Base-by-base conservation (phyloP, 768 basidiomycete species). In the Coprinopsis cinerea region DNA sequence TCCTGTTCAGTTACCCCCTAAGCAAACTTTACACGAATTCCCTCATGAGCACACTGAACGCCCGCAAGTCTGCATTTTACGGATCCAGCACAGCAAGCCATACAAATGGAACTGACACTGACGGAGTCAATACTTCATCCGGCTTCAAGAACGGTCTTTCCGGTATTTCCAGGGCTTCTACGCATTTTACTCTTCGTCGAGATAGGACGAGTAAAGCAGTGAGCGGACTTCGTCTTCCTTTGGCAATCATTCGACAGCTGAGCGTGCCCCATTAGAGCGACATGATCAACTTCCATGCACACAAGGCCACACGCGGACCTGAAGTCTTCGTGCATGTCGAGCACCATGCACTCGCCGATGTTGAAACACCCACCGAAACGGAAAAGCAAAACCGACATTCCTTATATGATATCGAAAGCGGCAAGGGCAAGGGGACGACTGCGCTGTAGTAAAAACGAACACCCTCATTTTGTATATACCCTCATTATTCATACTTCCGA, bases 21-120 rank as follows among this genome's bases (percentile, higher is more conserved):
- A 23, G 47, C 34, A 48, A 48, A 6, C 47, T 48, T 11, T 48
- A 48, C 47, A 39, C 37, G 17, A 39, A 39, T 18, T 39, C 37
- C 18, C 17, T 39, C 9, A 13, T 39, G 13, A 10, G 37, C 37
- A 14, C 37, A 14, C 37, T 39, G 17, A 39, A 39, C 18, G 37
- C 37, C 11, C 9, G 37, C 9, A 39, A 32, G 9, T 7, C 30
- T 32, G 30, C 30, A 7, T 15, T 32, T 32, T 32, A 32, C 30
- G 30, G 30, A 32, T 32, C 30, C 30, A 32, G 15, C 15, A 32
- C 15, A 7, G 30, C 9, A 7, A 32, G 15, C 30, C 9, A 32
- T 15, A 32, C 30, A 32, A 15, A 32, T 7, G 30, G 30, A 15
- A 7, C n/a, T n/a, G n/a, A n/a, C n/a, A n/a, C n/a, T n/a, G n/a